phyloP scores from a whole-genome alignment of 1,284 basidiomycete genomes.

The Lignosus rhinocerotis region DNA sequence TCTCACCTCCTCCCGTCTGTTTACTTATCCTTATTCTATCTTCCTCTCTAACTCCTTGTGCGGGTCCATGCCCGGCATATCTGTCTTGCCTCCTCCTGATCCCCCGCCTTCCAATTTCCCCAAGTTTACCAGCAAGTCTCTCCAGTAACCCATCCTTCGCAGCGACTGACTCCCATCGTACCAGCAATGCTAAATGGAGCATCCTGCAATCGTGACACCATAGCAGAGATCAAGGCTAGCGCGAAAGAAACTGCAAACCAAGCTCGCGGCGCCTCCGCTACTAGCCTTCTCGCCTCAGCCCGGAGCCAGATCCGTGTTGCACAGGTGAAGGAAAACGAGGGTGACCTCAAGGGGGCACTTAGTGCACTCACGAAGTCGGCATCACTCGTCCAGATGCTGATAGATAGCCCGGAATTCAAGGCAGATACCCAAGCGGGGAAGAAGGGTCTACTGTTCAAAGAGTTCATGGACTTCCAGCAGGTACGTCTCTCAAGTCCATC shows the following conservation, averaged over 20 bases:
- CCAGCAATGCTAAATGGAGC: conserved; percentile 39
- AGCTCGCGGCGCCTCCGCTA: conserved; percentile 54
- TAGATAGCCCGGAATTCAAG: conserved; percentile 59
- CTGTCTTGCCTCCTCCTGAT: conserved; percentile 33
- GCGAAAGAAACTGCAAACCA: conserved; percentile 58
- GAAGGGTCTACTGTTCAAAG: conserved; percentile 53
- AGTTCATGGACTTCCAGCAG: conserved; percentile 59
- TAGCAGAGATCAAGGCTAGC: conserved; percentile 63
- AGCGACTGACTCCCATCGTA: conserved; percentile 4
- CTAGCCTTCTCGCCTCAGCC: conserved; percentile 60
- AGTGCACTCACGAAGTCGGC: conserved; percentile 60
- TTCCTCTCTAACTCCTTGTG: not conserved
- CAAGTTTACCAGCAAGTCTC: conserved; percentile 29
- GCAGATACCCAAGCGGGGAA: conserved; percentile 45
- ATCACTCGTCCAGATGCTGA: conserved; percentile 52
- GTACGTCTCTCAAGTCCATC: conserved; percentile 37
- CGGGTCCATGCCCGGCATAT: conserved; percentile 38
- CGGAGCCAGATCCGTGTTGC: conserved; percentile 53
- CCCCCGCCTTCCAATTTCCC: conserved; percentile 29
- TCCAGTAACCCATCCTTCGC: conserved; percentile 1
- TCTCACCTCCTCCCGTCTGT: conserved; percentile 14
- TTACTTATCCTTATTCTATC: conserved; percentile 27
- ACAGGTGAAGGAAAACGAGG: conserved; percentile 49
- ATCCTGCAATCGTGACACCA: conserved; percentile 36
- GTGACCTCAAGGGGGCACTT: conserved; percentile 61